These are phyloP conservation scores for Ammopiptanthus mongolicus DNA, from an alignment of 306 rosid genomes.

Conservation along the genomic window DNA sequence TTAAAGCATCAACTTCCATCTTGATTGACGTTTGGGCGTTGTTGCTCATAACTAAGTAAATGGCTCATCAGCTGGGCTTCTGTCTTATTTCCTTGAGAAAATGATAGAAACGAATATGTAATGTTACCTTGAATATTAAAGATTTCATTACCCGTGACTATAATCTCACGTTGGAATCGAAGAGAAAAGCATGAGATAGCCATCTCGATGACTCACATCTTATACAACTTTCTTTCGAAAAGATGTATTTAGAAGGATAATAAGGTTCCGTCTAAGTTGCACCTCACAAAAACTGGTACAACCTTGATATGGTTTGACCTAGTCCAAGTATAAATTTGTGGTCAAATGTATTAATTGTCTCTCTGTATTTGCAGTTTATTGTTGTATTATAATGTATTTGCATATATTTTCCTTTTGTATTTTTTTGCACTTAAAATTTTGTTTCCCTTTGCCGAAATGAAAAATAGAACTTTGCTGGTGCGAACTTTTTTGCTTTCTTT, in stretches of 20 bases:
- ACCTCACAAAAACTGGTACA: too few species aligned
- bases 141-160: not conserved
- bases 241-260: not conserved
- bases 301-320: too few species aligned
- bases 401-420: too few species aligned
- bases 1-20: not conserved
- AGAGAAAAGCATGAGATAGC: not conserved
- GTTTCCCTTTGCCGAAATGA: too few species aligned
- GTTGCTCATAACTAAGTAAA: not conserved
- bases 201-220: not conserved
- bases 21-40: not conserved
- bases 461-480: too few species aligned
- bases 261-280: too few species aligned
- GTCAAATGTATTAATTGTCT: too few species aligned
- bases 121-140: not conserved
- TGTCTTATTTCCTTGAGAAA: slow-evolving; percentile 3
- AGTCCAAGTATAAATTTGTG: too few species aligned
- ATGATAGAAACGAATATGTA: not conserved
- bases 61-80: not conserved
- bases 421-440: too few species aligned
- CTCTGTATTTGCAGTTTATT: too few species aligned
- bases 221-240: not conserved
- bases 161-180: not conserved
- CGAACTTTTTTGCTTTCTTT: too few species aligned
- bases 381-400: too few species aligned